Percentiles rank a stretch among this genome's conserved stretches.
phyloP scores from a whole-genome alignment of 768 basidiomycete genomes.

The Macrolepiota albuminosa region DNA sequence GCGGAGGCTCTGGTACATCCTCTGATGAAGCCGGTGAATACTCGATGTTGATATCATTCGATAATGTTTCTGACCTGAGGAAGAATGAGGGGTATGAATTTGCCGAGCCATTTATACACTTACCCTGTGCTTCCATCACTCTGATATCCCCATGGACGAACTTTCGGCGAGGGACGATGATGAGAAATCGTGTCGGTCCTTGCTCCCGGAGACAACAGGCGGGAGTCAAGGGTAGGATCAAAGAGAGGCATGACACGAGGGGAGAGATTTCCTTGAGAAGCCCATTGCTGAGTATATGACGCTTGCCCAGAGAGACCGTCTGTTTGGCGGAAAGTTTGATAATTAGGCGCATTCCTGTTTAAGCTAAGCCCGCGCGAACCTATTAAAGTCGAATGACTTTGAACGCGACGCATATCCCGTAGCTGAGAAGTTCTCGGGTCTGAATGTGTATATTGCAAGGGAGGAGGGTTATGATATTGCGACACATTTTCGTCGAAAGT shows the following conservation, averaged over 20 bases:
- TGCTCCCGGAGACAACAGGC: constrained; percentile 2
- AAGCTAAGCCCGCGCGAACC: constrained; percentile 8
- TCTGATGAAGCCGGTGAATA: constrained; percentile 21
- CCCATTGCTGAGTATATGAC: constrained; percentile 12
- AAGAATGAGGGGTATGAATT: background rate
- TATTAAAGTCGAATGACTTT: constrained; percentile 21
- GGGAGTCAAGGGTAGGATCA: constrained; percentile 5
- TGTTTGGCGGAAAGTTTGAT: constrained; percentile 4
- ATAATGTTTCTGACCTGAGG: constrained; percentile 14
- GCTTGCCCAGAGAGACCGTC: constrained; percentile 4
- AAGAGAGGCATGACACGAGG: constrained; percentile 6
- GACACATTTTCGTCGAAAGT: constrained; percentile 1
- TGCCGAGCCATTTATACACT: background rate
- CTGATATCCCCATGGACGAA: constrained; percentile 18
- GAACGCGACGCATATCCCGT: constrained; percentile 19
- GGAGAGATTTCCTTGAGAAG: constrained; percentile 8
- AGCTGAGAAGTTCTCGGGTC: constrained; percentile 11
- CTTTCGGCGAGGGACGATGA: constrained; percentile 10
- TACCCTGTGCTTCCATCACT: constrained; percentile 23
- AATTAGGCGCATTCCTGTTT: constrained; percentile 1
- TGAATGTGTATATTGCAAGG: constrained; percentile 5
- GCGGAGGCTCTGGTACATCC: constrained; percentile 13
- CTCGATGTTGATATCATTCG: constrained; percentile 13
- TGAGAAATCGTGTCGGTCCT: constrained; percentile 7
- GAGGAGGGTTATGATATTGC: constrained; percentile 1